Conservation (phyloP, 2,329 filamentous ascomycete genomes). For the Talaromyces sp. region DNA sequence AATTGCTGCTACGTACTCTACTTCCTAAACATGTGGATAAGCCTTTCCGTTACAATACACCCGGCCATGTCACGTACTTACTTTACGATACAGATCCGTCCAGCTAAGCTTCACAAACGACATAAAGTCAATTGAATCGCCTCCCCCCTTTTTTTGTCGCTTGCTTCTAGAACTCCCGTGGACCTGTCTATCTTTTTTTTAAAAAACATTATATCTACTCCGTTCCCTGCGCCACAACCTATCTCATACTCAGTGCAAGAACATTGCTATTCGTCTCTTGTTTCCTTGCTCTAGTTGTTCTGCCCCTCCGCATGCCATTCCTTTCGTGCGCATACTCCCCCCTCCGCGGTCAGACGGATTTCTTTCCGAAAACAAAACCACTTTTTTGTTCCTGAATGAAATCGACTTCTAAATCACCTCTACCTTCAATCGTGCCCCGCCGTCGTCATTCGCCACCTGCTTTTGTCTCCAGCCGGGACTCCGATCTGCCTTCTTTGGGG, state of each 20-base stretch:
- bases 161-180: not conserved
- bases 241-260: not conserved
- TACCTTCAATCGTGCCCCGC: slow-evolving; percentile 1
- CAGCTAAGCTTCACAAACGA: not conserved
- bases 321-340: slow-evolving; percentile 9
- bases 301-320: slow-evolving; percentile 10
- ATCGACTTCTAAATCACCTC: slow-evolving; percentile 11
- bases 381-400: slow-evolving; percentile 25
- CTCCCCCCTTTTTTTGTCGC: not conserved
- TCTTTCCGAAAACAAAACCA: slow-evolving; percentile 21
- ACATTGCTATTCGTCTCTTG: not conserved
- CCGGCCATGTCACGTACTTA: not conserved
- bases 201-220: not conserved
- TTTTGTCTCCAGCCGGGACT: slow-evolving; percentile 7
- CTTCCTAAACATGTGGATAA: not conserved
- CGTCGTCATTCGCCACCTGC: slow-evolving; percentile 13
- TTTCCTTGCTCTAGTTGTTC: not conserved
- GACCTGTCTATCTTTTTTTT: not conserved
- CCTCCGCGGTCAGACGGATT: slow-evolving; percentile 22
- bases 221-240: not conserved
- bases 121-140: not conserved
- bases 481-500: slow-evolving; percentile 17
- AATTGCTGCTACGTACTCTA: not conserved
- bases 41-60: not conserved
- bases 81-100: not conserved